Evolutionary conservation across 2,329 filamentous ascomycete genomes (phyloP).

Genomic region (Coleophoma eucalyptorum): DNA sequence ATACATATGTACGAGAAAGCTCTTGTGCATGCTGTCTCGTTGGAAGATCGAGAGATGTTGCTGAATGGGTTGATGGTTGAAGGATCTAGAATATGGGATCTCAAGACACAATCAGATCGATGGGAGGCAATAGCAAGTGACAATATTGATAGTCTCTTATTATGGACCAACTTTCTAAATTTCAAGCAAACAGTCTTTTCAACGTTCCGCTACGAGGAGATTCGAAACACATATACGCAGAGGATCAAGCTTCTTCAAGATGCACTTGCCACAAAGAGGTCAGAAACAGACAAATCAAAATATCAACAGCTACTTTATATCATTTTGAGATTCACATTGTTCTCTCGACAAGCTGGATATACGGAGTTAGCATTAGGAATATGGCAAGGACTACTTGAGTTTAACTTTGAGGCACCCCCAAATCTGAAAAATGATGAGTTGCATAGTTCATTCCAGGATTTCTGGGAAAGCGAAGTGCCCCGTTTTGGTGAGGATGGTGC

Average conservation of each 20-base stretch:
- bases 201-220: constrained; percentile 63
- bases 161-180: constrained; percentile 74
- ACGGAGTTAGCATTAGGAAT: constrained; percentile 70
- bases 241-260: constrained; percentile 48
- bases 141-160: constrained; percentile 50
- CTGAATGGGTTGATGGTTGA: constrained; percentile 69
- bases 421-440: constrained; percentile 12
- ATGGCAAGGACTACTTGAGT: constrained; percentile 81
- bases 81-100: constrained; percentile 70
- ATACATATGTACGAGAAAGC: constrained; percentile 78
- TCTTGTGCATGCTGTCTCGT: constrained; percentile 48
- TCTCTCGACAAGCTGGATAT: constrained; percentile 75
- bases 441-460: constrained; percentile 56
- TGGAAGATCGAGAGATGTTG: constrained; percentile 51
- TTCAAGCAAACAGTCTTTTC: constrained; percentile 67
- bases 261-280: constrained; percentile 5
- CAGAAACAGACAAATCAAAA: constrained; percentile 10
- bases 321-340: constrained; percentile 68
- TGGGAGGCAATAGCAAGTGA: constrained; percentile 62
- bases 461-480: constrained; percentile 83
- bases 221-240: constrained; percentile 54
- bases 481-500: constrained; percentile 73
- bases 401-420: constrained; percentile 57
- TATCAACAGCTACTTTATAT: constrained; percentile 57
- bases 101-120: constrained; percentile 52